Percentiles rank a stretch among this genome's conserved stretches.
phyloP scores from a whole-genome alignment of 139 green algal genomes.

The Volvox africanus region DNA sequence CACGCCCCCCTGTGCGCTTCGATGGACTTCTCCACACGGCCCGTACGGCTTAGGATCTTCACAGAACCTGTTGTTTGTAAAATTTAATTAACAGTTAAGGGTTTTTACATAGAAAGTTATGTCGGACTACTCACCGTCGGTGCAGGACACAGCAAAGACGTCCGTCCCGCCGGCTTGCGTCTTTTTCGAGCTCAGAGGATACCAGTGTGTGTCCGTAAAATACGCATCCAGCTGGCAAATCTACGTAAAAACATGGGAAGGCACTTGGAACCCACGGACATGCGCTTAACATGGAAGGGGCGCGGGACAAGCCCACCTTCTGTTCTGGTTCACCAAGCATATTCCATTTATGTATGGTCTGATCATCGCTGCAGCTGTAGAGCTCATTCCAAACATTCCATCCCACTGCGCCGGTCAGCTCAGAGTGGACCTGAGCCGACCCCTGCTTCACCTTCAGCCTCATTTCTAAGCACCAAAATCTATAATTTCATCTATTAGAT shows the following conservation, averaged over 20 bases:
- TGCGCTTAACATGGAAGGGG: background rate
- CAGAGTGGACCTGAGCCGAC: constrained; percentile 57
- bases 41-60: constrained; percentile 73
- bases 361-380: constrained; percentile 73
- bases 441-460: constrained; percentile 40
- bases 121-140: constrained; percentile 66
- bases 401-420: constrained; percentile 64
- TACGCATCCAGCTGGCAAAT: constrained; percentile 72
- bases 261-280: constrained; percentile 41
- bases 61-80: constrained; percentile 65
- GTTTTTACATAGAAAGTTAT: background rate
- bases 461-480: background rate
- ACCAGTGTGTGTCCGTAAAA: constrained; percentile 80
- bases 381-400: constrained; percentile 72
- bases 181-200: constrained; percentile 63
- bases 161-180: constrained; percentile 65
- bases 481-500: background rate
- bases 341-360: constrained; percentile 75
- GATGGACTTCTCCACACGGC: constrained; percentile 76
- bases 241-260: constrained; percentile 48
- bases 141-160: constrained; percentile 74
- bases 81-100: background rate
- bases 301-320: constrained; percentile 58
- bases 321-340: constrained; percentile 64
- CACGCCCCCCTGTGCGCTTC: constrained; percentile 82